Evolutionary conservation across 768 basidiomycete genomes (phyloP).

Genomic region (Trametes cubensis): DNA sequence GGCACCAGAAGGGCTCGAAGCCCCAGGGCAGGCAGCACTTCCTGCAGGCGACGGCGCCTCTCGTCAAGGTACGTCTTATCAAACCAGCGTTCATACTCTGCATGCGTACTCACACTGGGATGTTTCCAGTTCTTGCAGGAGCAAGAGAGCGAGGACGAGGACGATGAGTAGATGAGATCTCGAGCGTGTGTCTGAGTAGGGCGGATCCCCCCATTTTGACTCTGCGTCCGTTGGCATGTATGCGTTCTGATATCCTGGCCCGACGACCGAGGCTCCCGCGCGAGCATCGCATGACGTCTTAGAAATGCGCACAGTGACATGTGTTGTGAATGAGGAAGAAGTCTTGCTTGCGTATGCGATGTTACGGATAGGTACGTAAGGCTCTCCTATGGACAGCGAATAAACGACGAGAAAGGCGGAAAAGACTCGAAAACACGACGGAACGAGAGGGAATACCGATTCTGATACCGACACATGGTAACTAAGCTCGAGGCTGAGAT

Average conservation of each 20-base stretch:
- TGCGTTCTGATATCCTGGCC: background rate
- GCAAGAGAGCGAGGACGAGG: constrained; percentile 79
- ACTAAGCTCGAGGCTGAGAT: background rate
- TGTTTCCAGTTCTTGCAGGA: constrained; percentile 79
- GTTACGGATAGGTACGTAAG: background rate
- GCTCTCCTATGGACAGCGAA: background rate
- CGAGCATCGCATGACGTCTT: background rate
- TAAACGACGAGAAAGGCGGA: background rate
- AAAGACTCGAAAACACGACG: background rate
- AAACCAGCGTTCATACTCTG: background rate
- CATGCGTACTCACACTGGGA: background rate
- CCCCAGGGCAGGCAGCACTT: constrained; percentile 95
- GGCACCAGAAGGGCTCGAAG: constrained; percentile 97
- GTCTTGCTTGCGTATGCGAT: too few species aligned
- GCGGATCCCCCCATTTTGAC: background rate
- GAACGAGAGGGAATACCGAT: background rate
- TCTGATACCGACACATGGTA: background rate
- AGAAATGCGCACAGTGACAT: background rate
- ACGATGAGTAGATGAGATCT: constrained; percentile 46
- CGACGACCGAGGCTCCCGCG: too few species aligned
- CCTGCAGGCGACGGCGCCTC: constrained; percentile 80
- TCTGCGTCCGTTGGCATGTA: background rate
- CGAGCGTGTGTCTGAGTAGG: too few species aligned
- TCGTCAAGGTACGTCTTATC: constrained; percentile 74
- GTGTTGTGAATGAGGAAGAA: background rate